Evolutionary conservation across 2,329 filamentous ascomycete genomes (phyloP), one percentile per base, ranked within the genome.

Genomic region (Cryphonectria naterciae): DNA sequence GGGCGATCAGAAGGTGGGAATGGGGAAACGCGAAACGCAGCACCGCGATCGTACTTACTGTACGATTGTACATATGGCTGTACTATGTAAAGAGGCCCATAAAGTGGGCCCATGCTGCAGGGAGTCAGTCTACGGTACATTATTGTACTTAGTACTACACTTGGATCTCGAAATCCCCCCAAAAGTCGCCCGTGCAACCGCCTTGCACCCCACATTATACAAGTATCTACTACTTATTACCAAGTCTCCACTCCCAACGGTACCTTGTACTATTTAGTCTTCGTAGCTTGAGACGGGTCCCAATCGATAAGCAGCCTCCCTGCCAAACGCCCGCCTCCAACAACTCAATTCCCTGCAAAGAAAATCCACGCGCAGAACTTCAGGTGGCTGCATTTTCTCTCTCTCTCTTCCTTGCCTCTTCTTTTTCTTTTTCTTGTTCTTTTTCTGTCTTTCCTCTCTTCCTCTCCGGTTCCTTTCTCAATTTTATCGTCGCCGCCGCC

Each of bases 241-340:
- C 1, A 7, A 10, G 22, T 39, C 35, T n/a, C 58, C 58, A 61
- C 58, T 22, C 11, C 35, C 19, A 61, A 4, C 32, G 32, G 32
- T 25, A 61, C 58, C 35, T 32, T 39, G 17, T 4, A 49, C 46
- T 49, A n/a, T 49, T 10, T 35, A 46, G 54, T 60, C 52, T n/a
- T n/a, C 22, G 32, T 22, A 28, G 32, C 49, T 61, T 17, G 17
- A 39, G n/a, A n/a, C 28, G 13, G 65, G 25, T 17, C 25, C 65
- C 25, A 61, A 67, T 67, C 56, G 65, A 49, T 60, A 67, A 67
- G 63, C 41, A 35, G 43, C 32, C 25, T 65, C 49, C 41, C 43
- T 49, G 58, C 39, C 58, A 22, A 37, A 28, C 32, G 17, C 56
- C 25, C 56, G 25, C 56, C 43, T 52, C 17, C 43, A 54, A 35